Evolutionary conservation across 1,284 basidiomycete species (phyloP), one percentile per base, ranked within the genome.

Genomic region (Cryptococcus sp.): DNA sequence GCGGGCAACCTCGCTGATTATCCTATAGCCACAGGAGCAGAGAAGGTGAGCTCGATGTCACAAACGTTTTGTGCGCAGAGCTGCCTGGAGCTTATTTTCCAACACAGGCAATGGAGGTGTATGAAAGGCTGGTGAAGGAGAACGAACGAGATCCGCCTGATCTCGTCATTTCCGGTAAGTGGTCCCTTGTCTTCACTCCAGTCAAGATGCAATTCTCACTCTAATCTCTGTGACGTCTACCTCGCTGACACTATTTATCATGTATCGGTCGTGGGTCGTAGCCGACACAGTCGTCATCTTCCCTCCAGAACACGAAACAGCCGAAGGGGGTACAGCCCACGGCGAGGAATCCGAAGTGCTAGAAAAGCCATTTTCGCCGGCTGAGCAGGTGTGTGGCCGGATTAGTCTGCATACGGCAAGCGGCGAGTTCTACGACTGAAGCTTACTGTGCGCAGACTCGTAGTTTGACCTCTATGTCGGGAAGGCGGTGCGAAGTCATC

Each of bases 271-370:
- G 25, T 25, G 25, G 3, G 25, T 42, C 41, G 15, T 69, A 91
- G 93, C 93, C 60, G 93, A 97, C 72, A 96, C 93, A 0, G 86
- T 97, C 17, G 91, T 96, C 20, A 81, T 96, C 50, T 90, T 89
- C 19, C 90, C 91, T 58, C 85, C 86, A 0, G 79, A 73, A 17
- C 88, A 88, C 60, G 87, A 90, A 38, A 84, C 71, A 15, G 60
- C 46, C 3, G 67, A 68, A 40, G 71, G 62, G 25, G 69, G 71
- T 20, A 30, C 40, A 17, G 57, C 57, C 20, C 65, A 71, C 27
- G 73, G 74, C 46, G 71, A 75, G 55, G 61, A 55, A 20, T 72
- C 71, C 0, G 73, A 76, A 57, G 69, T 76, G 20, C 81, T 98
- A 7, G 95, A 99, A 78, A 99, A 98, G 77, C 95, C 95, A 0